Conservation (phyloP, 169 alveolate species). For the Cyclospora cayetanensis region DNA sequence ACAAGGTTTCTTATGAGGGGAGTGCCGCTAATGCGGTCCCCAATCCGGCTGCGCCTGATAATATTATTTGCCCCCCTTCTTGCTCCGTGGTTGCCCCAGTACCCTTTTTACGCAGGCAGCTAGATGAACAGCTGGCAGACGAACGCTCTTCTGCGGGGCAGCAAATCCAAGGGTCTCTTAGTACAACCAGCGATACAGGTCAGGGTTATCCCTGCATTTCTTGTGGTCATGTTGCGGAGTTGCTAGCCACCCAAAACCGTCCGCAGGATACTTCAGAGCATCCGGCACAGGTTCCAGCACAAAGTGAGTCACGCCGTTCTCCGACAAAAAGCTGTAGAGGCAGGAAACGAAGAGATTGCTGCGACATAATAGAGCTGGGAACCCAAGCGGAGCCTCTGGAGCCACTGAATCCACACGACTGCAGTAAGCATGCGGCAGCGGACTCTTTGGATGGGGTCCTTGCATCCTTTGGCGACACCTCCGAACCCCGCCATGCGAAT, state of each 20-base stretch:
- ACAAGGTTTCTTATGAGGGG: neutral
- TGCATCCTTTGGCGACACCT: neutral
- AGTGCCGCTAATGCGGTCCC: neutral
- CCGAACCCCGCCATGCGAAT: constrained; percentile 32
- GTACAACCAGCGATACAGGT: neutral
- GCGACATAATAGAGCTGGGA: constrained; percentile 9
- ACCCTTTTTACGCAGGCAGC: neutral
- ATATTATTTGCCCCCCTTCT: neutral
- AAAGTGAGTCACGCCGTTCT: constrained; percentile 11
- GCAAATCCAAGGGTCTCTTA: neutral
- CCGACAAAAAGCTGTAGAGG: constrained; percentile 40
- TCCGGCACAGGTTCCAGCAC: neutral
- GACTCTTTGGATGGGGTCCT: neutral
- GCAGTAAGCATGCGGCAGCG: neutral
- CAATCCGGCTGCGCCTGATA: neutral
- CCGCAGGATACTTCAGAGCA: neutral
- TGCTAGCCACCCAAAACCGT: neutral
- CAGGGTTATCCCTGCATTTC: neutral
- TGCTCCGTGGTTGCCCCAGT: neutral
- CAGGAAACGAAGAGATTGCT: constrained; percentile 46
- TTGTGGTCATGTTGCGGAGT: neutral
- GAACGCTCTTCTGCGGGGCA: neutral
- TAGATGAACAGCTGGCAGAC: neutral
- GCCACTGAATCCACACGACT: neutral
- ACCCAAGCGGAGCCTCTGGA: neutral